These are phyloP conservation scores for Leucoagaricus sp. DNA, from an alignment of 1,284 basidiomycete genomes.

Conservation along the genomic window DNA sequence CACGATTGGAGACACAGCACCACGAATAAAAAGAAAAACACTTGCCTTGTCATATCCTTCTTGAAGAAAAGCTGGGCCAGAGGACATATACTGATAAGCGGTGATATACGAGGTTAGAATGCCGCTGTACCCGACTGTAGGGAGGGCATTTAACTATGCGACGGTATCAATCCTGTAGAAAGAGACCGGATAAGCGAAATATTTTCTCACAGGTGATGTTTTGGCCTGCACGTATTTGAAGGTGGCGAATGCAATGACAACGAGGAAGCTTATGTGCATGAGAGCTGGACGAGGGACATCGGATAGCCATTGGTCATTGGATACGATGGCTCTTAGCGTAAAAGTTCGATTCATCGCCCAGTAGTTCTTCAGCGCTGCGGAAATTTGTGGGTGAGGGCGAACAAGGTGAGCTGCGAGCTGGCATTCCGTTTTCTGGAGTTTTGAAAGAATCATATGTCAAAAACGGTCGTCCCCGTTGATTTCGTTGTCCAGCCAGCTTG, in stretches of 20 bases:
- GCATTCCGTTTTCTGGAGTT: too few relatives aligned
- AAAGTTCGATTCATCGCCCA: too few relatives aligned
- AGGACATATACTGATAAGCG: slow-evolving; percentile 19
- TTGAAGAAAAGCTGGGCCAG: slow-evolving; percentile 20
- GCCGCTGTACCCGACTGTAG: slow-evolving; percentile 20
- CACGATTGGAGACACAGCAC: not conserved
- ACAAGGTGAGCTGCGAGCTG: too few relatives aligned
- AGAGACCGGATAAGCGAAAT: not conserved
- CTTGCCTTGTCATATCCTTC: slow-evolving; percentile 25
- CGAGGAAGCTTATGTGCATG: not conserved
- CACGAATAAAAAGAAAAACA: not conserved
- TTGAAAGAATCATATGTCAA: too few relatives aligned
- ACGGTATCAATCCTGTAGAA: not conserved
- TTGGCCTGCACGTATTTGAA: not conserved
- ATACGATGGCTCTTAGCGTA: too few relatives aligned
- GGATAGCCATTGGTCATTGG: not conserved
- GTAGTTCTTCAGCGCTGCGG: too few relatives aligned
- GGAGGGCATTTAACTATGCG: slow-evolving; percentile 14
- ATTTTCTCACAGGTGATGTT: not conserved
- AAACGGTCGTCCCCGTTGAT: too few relatives aligned
- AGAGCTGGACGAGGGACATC: not conserved
- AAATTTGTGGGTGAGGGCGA: too few relatives aligned
- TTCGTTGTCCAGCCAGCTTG: too few relatives aligned
- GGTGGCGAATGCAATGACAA: not conserved
- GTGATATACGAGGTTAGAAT: slow-evolving; percentile 23